Evolutionary conservation across 2,329 filamentous ascomycete genomes (phyloP).

Genomic region (Arachnopeziza araneosa): DNA sequence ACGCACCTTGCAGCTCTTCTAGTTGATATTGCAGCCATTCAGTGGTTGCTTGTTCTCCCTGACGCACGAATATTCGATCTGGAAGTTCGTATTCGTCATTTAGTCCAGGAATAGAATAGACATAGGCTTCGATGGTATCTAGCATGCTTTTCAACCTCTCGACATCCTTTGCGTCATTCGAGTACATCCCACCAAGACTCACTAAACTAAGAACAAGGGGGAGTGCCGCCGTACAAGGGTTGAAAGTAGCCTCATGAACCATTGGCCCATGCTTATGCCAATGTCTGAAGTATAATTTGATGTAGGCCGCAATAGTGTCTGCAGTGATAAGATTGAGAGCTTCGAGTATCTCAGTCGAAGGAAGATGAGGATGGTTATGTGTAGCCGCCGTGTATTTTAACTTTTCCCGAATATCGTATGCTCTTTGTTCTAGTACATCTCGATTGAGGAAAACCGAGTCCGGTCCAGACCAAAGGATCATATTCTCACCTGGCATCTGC

Average conservation of each 20-base stretch:
- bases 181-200: slow-evolving; percentile 30
- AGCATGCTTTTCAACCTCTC: slow-evolving; percentile 21
- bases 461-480: slow-evolving; percentile 19
- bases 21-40: slow-evolving; percentile 29
- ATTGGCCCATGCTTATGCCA: slow-evolving; percentile 31
- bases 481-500: slow-evolving; percentile 21
- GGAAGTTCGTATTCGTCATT: slow-evolving; percentile 27
- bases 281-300: slow-evolving; percentile 29
- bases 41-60: slow-evolving; percentile 17
- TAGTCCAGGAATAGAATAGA: slow-evolving; percentile 25
- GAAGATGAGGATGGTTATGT: slow-evolving; percentile 16
- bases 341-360: slow-evolving; percentile 23
- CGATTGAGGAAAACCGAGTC: slow-evolving; percentile 17
- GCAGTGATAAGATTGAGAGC: slow-evolving; percentile 25
- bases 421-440: slow-evolving; percentile 21
- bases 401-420: slow-evolving; percentile 26
- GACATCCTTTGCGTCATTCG: slow-evolving; percentile 19
- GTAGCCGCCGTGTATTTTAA: slow-evolving; percentile 22
- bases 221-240: slow-evolving; percentile 25
- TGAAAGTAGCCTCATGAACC: slow-evolving; percentile 28
- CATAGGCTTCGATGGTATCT: slow-evolving; percentile 25
- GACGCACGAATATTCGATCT: slow-evolving; percentile 21
- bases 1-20: slow-evolving; percentile 29
- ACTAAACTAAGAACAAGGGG: slow-evolving; percentile 28
- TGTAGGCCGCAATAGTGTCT: slow-evolving; percentile 21